Conservation (phyloP, 2,329 filamentous ascomycete genomes). For the Fusarium mundagurra region DNA sequence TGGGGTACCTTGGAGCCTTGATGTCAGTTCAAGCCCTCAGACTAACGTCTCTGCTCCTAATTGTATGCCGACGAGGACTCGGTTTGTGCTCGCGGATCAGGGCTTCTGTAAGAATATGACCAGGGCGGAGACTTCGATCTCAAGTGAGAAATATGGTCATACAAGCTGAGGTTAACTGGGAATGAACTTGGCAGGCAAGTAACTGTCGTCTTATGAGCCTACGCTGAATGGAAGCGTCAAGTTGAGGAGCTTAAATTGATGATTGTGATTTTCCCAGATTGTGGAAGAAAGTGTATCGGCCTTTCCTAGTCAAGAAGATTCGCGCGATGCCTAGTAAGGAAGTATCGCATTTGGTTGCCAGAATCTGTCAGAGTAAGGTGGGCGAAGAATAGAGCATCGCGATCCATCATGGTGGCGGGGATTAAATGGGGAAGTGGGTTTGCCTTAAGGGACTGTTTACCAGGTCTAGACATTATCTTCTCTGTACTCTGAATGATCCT, state of each 20-base stretch:
- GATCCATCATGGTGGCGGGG: conserved; percentile 25
- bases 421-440: background rate
- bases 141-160: background rate
- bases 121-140: background rate
- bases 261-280: background rate
- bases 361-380: background rate
- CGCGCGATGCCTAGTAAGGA: background rate
- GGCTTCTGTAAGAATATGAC: background rate
- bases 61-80: background rate
- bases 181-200: background rate
- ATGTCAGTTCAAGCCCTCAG: no score
- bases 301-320: conserved; percentile 1
- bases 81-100: background rate
- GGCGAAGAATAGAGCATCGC: background rate
- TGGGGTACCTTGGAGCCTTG: background rate
- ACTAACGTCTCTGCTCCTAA: background rate
- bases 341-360: conserved; percentile 1
- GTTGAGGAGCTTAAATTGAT: background rate
- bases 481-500: background rate
- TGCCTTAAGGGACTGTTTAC: background rate
- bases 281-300: background rate
- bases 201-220: background rate
- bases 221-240: background rate
- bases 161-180: background rate
- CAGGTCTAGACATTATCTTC: background rate